phyloP scores from a whole-genome alignment of 2,329 filamentous ascomycete genomes.

The Scedosporium boydii region DNA sequence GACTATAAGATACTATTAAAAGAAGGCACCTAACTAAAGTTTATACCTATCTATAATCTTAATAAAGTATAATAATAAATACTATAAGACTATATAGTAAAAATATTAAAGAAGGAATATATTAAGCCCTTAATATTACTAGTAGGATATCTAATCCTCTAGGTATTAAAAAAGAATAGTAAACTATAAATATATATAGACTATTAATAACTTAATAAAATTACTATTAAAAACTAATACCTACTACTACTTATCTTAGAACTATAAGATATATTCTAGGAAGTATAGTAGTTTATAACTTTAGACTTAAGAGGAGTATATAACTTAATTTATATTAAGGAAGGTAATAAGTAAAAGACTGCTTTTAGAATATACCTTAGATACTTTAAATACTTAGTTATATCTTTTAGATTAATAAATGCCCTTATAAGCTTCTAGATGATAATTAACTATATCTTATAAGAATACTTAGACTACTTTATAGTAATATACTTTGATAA shows the following conservation, averaged over 20 bases:
- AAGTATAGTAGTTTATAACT: slow-evolving; percentile 7
- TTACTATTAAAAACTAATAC: slow-evolving; percentile 5
- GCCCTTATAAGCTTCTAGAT: slow-evolving; percentile 8
- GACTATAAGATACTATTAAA: no score
- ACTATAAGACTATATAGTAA: not conserved
- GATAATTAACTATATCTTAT: slow-evolving; percentile 10
- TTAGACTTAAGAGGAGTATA: slow-evolving; percentile 8
- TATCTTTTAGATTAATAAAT: slow-evolving; percentile 11
- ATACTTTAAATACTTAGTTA: slow-evolving; percentile 12
- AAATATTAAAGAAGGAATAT: not conserved
- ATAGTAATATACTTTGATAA: slow-evolving; percentile 11
- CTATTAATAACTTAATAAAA: slow-evolving; percentile 6
- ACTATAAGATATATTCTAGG: slow-evolving; percentile 9
- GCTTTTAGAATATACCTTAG: slow-evolving; percentile 8
- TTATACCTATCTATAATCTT: not conserved
- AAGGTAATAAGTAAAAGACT: slow-evolving; percentile 9
- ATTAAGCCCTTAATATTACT: not conserved
- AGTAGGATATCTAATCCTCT: not conserved
- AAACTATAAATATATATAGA: not conserved
- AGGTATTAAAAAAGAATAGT: not conserved
- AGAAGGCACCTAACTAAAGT: not conserved
- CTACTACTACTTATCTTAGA: slow-evolving; percentile 9
- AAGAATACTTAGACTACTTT: slow-evolving; percentile 5
- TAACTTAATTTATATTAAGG: slow-evolving; percentile 7
- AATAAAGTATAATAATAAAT: not conserved